phyloP scores from a whole-genome alignment of 371 early-diverging fungal genomes.

The Dentiscutata heterogama region DNA sequence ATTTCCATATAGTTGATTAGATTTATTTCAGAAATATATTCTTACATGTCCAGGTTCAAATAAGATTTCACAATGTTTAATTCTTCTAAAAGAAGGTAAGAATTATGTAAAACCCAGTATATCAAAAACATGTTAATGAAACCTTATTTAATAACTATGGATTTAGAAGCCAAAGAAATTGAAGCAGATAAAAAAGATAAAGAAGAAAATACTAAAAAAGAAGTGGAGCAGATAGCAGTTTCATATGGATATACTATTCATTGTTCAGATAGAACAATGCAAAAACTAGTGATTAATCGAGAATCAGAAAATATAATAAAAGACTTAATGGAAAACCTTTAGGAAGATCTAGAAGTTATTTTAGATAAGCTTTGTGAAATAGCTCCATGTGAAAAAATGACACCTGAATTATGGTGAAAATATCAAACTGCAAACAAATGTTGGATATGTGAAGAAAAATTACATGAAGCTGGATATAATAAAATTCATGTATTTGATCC shows the following conservation, averaged over 20 bases:
- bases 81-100: constrained; percentile 31
- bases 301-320: constrained; percentile 43
- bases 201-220: too few species aligned
- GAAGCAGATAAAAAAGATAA: too few species aligned
- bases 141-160: too few species aligned
- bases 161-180: too few species aligned
- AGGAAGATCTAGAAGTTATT: constrained; percentile 42
- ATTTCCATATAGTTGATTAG: constrained; percentile 39
- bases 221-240: constrained; percentile 34
- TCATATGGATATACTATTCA: constrained; percentile 42
- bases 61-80: constrained; percentile 31
- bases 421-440: constrained; percentile 17
- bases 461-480: constrained; percentile 34
- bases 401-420: constrained; percentile 27
- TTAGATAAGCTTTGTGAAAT: constrained; percentile 39
- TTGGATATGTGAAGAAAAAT: constrained; percentile 20
- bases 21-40: constrained; percentile 40
- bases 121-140: too few species aligned
- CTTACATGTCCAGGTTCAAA: constrained; percentile 39
- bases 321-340: constrained; percentile 40
- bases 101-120: too few species aligned
- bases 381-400: too few species aligned
- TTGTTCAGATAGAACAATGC: constrained; percentile 38
- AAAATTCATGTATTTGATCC: constrained; percentile 30
- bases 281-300: constrained; percentile 41